Percentiles rank a stretch among this genome's conserved stretches.
These are phyloP conservation scores for Fusarium veterinarium DNA, from an alignment of 2,329 filamentous ascomycete genomes.

Conservation along the genomic window DNA sequence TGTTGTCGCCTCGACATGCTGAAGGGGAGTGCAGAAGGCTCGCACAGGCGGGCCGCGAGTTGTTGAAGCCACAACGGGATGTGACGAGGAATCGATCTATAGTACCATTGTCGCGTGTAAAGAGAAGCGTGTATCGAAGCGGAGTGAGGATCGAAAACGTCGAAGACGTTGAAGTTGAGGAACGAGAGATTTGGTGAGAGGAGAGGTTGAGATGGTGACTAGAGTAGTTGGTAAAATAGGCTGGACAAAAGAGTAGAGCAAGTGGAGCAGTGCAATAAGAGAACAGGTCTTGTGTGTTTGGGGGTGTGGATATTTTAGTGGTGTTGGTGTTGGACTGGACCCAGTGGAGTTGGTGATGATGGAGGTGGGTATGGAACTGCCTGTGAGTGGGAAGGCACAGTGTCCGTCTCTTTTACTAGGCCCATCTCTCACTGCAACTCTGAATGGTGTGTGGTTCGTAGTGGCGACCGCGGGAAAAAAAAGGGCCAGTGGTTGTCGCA, in stretches of 20 bases:
- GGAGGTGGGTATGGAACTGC: constrained; percentile 38
- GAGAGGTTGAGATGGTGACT: constrained; percentile 35
- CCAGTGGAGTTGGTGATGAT: constrained; percentile 41
- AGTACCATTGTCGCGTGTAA: constrained; percentile 41
- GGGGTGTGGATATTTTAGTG: constrained; percentile 41
- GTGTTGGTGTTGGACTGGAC: constrained; percentile 31
- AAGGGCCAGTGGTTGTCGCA: neutral
- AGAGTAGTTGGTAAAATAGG: constrained; percentile 33
- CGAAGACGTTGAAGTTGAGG: constrained; percentile 12
- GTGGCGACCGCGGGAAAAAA: constrained; percentile 14
- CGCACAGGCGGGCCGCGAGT: constrained; percentile 40
- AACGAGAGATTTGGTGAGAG: constrained; percentile 32
- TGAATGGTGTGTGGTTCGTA: constrained; percentile 13
- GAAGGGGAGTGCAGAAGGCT: constrained; percentile 35
- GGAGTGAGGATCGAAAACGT: constrained; percentile 1
- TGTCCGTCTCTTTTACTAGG: constrained; percentile 7
- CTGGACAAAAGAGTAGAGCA: constrained; percentile 37
- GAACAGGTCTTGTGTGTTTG: constrained; percentile 44
- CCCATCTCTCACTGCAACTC: neutral
- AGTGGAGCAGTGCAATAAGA: constrained; percentile 39
- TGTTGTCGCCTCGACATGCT: constrained; percentile 46
- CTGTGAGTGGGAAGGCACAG: constrained; percentile 32
- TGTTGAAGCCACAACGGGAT: constrained; percentile 36
- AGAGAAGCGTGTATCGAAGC: constrained; percentile 10
- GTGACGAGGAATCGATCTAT: constrained; percentile 43